phyloP scores from a whole-genome alignment of 768 basidiomycete species.

The Russula brevipes region DNA sequence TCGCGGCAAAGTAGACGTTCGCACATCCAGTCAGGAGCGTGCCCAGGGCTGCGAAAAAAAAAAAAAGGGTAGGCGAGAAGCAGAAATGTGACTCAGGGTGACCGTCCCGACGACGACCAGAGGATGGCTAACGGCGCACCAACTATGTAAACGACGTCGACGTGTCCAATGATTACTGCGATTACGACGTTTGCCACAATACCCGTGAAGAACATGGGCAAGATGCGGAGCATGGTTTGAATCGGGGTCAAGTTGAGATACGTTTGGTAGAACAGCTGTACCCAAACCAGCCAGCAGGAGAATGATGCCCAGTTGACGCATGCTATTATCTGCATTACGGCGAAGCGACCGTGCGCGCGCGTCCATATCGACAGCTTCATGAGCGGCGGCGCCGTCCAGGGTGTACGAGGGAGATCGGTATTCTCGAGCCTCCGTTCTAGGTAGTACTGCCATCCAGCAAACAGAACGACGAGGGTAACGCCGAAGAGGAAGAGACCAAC shows the following conservation, averaged over 20 bases:
- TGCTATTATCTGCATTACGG: conserved; percentile 56
- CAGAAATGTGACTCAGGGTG: not conserved
- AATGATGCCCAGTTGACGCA: conserved; percentile 62
- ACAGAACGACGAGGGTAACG: conserved; percentile 48
- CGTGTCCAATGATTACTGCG: conserved; percentile 49
- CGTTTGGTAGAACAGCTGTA: conserved; percentile 68
- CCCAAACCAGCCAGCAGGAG: conserved; percentile 50
- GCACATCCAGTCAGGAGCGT: conserved; percentile 54
- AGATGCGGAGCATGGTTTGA: conserved; percentile 55
- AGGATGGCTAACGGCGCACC: conserved; percentile 35
- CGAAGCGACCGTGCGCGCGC: conserved; percentile 56
- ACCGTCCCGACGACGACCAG: not conserved
- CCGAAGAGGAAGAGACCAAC: conserved; percentile 63
- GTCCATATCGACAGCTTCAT: conserved; percentile 61
- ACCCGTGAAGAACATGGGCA: conserved; percentile 70
- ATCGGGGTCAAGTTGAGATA: conserved; percentile 53
- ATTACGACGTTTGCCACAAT: conserved; percentile 60
- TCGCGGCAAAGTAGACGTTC: conserved; percentile 62
- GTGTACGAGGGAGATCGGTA: conserved; percentile 13
- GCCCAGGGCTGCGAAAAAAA: conserved; percentile 40
- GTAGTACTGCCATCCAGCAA: conserved; percentile 61
- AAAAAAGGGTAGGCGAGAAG: not conserved
- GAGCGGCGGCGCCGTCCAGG: conserved; percentile 51
- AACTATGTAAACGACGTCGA: conserved; percentile 53
- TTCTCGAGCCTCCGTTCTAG: conserved; percentile 41